These are phyloP conservation scores for Ajuga chamaepitys DNA, from an alignment of 257 asterid genomes.

Conservation along the genomic window DNA sequence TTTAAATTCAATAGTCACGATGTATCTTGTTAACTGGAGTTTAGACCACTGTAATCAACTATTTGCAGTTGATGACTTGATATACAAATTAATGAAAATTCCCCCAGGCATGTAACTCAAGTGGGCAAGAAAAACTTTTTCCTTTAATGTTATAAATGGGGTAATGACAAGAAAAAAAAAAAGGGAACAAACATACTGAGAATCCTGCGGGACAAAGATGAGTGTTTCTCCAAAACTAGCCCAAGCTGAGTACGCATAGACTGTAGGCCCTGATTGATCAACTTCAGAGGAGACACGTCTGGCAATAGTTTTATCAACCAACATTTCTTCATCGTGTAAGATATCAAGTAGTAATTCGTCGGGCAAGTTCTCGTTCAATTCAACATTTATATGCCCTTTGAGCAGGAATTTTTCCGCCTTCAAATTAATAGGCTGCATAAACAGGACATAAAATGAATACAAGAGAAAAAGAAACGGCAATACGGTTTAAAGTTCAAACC, in stretches of 20 bases:
- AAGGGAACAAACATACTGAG: slow-evolving; percentile 40
- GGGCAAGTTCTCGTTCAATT: slow-evolving; percentile 43
- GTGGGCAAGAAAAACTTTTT: neutral
- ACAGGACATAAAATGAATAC: slow-evolving; percentile 16
- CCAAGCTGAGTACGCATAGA: slow-evolving; percentile 75
- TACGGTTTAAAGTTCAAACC: neutral
- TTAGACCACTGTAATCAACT: slow-evolving; percentile 3
- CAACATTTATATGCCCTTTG: slow-evolving; percentile 61
- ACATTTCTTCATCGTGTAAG: slow-evolving; percentile 42
- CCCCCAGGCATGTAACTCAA: neutral
- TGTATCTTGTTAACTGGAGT: neutral
- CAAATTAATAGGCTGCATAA: slow-evolving; percentile 68
- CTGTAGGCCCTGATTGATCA: slow-evolving; percentile 37
- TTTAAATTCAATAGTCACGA: slow-evolving; percentile 6
- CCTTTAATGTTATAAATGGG: neutral
- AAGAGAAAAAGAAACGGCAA: neutral
- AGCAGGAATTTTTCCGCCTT: slow-evolving; percentile 86
- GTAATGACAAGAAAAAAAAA: slow-evolving; percentile 12
- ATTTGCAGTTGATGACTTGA: neutral
- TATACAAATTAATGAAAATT: neutral
- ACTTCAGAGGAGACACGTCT: slow-evolving; percentile 30
- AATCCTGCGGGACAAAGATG: slow-evolving; percentile 67
- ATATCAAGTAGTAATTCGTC: slow-evolving; percentile 54
- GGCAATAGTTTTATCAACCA: slow-evolving; percentile 52
- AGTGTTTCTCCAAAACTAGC: slow-evolving; percentile 60